Evolutionary conservation across 2,329 filamentous ascomycete genomes (phyloP).

Genomic region (Phaeoacremonium minimum): DNA sequence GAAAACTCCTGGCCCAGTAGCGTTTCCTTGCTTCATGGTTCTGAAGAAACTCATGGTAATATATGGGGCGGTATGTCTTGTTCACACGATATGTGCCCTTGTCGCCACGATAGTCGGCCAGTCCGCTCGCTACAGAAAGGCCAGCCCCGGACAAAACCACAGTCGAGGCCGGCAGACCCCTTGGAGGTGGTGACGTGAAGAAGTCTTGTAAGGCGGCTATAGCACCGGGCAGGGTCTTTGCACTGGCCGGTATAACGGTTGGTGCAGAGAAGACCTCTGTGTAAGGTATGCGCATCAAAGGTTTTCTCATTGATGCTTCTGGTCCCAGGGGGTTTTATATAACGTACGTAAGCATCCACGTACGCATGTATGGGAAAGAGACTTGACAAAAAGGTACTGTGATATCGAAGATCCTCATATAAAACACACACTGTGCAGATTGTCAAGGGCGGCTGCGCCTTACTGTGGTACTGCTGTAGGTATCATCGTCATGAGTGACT

Average conservation of each 20-base stretch:
- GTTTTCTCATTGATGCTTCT: slow-evolving; percentile 53
- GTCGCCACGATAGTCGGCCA: slow-evolving; percentile 86
- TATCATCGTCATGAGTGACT: too few species aligned
- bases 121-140: slow-evolving; percentile 86
- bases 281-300: slow-evolving; percentile 85
- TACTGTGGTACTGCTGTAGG: too few species aligned
- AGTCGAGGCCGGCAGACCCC: slow-evolving; percentile 40
- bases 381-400: too few species aligned
- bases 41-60: slow-evolving; percentile 81
- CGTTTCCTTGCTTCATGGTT: slow-evolving; percentile 82
- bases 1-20: slow-evolving; percentile 93
- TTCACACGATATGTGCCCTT: slow-evolving; percentile 93
- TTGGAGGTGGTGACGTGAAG: slow-evolving; percentile 57
- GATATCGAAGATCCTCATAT: too few species aligned
- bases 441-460: too few species aligned
- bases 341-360: slow-evolving; percentile 15
- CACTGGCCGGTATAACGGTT: slow-evolving; percentile 67
- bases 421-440: too few species aligned
- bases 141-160: slow-evolving; percentile 73
- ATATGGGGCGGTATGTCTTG: slow-evolving; percentile 85
- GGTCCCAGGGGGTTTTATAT: slow-evolving; percentile 15
- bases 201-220: slow-evolving; percentile 75
- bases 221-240: slow-evolving; percentile 66
- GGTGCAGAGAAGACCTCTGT: slow-evolving; percentile 77
- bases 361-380: slow-evolving; percentile 1